A percentile compares a stretch with the other conserved stretches of the same genome.
Evolutionary conservation across 176 grass and related monocot genomes (phyloP).

Genomic region (Juncus inflexus): DNA sequence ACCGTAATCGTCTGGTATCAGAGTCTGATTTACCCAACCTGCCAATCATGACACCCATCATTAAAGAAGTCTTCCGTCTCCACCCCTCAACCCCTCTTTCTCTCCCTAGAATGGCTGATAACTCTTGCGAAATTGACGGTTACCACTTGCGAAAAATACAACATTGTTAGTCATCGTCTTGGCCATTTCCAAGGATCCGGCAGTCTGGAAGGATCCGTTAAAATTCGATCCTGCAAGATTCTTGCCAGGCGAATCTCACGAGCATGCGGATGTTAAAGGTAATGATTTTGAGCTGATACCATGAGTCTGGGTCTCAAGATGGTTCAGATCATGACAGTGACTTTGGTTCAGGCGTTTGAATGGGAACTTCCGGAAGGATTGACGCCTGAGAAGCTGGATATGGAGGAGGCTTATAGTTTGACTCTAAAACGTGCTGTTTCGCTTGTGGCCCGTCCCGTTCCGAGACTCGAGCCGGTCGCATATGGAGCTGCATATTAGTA

Average conservation of each 20-base stretch:
- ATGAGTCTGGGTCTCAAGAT: conserved; percentile 47
- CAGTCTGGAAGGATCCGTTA: conserved; percentile 35
- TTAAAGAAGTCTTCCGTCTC: conserved; percentile 60
- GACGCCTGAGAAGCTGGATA: conserved; percentile 37
- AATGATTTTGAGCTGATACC: conserved; percentile 49
- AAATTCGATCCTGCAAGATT: conserved; percentile 40
- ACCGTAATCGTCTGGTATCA: conserved; percentile 28
- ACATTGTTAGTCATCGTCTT: conserved; percentile 57
- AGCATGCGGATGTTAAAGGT: conserved; percentile 36
- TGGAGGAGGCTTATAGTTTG: conserved; percentile 56
- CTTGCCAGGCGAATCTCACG: conserved; percentile 31
- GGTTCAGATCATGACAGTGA: conserved; percentile 41
- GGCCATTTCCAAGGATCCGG: conserved; percentile 54
- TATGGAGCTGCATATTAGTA: conserved; percentile 25
- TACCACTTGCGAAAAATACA: conserved; percentile 34
- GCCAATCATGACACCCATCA: conserved; percentile 33
- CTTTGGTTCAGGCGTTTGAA: conserved; percentile 46
- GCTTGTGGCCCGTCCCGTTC: conserved; percentile 28
- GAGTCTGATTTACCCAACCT: conserved; percentile 58
- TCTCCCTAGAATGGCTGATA: conserved; percentile 43
- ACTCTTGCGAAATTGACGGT: conserved; percentile 46
- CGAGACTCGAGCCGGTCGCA: conserved; percentile 34
- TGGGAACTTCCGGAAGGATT: conserved; percentile 34
- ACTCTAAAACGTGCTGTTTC: conserved; percentile 41
- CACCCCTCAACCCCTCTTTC: conserved; percentile 70